Conservation (phyloP, 176 grass and related monocot genomes). For the Puya raimondii region DNA sequence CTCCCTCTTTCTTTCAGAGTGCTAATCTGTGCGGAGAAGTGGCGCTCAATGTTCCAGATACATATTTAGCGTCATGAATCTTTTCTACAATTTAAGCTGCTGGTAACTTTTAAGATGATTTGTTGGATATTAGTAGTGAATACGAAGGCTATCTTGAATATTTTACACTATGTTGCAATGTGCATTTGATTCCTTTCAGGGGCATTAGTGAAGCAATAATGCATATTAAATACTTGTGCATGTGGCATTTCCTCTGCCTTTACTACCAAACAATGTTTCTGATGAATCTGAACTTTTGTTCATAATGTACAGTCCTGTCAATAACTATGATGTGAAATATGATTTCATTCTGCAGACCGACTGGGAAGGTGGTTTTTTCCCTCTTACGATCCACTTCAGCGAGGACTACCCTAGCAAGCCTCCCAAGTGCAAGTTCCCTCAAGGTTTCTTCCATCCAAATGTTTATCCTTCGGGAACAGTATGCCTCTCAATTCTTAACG, state of each 20-base stretch:
- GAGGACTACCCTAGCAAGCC: slow-evolving; percentile 78
- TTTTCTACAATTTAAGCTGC: neutral
- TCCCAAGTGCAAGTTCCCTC: slow-evolving; percentile 86
- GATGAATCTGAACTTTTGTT: neutral
- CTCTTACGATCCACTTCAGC: slow-evolving; percentile 69
- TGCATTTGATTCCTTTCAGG: neutral
- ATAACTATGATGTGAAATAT: too few relatives aligned
- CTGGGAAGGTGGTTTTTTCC: slow-evolving; percentile 68
- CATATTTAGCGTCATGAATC: neutral
- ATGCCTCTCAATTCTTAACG: slow-evolving; percentile 80
- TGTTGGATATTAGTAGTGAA: too few relatives aligned
- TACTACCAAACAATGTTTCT: neutral
- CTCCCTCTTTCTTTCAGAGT: neutral
- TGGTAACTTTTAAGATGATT: too few relatives aligned
- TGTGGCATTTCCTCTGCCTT: neutral
- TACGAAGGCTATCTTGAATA: neutral
- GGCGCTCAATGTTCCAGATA: too few relatives aligned
- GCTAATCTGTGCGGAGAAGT: too few relatives aligned
- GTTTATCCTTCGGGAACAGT: slow-evolving; percentile 88
- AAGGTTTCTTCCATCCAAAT: slow-evolving; percentile 85
- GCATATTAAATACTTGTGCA: neutral
- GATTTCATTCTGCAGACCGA: slow-evolving; percentile 50
- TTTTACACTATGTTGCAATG: neutral
- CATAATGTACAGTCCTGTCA: too few relatives aligned
- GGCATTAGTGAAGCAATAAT: neutral